These are phyloP conservation scores for Ensete ventricosum DNA, from an alignment of 176 grass and related monocot genomes.

Conservation along the genomic window DNA sequence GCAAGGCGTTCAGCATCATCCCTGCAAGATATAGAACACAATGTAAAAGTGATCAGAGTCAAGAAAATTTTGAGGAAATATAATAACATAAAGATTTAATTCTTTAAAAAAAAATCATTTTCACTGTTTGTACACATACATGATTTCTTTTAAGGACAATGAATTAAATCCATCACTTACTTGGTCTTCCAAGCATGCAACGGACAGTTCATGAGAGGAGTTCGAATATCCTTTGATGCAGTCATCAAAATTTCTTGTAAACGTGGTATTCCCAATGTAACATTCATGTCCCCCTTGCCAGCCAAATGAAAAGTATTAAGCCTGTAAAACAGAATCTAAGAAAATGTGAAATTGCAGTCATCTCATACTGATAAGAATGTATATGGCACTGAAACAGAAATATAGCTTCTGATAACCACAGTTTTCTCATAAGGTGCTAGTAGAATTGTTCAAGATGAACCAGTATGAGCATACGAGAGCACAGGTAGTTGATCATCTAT, in stretches of 20 bases:
- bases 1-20: conserved; percentile 31
- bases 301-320: conserved; percentile 98
- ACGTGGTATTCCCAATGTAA: conserved; percentile 85
- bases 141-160: neutral
- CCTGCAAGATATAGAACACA: conserved; percentile 22
- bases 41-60: neutral
- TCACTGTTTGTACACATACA: neutral
- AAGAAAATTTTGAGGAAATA: neutral
- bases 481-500: too few species aligned
- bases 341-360: neutral
- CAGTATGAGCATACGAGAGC: too few species aligned
- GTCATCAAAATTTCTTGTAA: conserved; percentile 89
- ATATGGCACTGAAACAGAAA: neutral
- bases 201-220: conserved; percentile 64
- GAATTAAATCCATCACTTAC: conserved; percentile 30
- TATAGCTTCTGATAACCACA: neutral
- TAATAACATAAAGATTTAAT: neutral
- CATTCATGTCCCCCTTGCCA: conserved; percentile 89
- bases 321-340: conserved; percentile 23
- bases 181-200: conserved; percentile 12
- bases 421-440: neutral
- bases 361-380: neutral
- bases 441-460: neutral
- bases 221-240: conserved; percentile 54
- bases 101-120: neutral